phyloP scores from a whole-genome alignment of 768 basidiomycete genomes.

The Pleurotus tuber-regium region DNA sequence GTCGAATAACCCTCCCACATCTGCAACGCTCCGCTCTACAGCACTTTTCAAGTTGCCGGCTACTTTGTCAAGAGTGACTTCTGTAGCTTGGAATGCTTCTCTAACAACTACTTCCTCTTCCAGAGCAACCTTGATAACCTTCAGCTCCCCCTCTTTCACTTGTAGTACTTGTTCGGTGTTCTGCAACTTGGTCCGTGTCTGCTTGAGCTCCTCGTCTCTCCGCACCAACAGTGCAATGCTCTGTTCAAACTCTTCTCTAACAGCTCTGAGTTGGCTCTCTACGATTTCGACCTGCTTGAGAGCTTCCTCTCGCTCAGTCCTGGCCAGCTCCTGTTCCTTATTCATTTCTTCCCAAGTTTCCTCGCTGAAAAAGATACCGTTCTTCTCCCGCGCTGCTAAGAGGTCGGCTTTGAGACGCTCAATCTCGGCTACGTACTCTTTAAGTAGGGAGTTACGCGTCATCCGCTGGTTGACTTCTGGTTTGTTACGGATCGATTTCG shows the following conservation, averaged over 20 bases:
- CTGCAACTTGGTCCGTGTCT: conserved; percentile 54
- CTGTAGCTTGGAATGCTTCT: conserved; percentile 74
- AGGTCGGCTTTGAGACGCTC: conserved; percentile 90
- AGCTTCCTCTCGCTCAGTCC: conserved; percentile 80
- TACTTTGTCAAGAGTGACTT: conserved; percentile 66
- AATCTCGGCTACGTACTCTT: conserved; percentile 93
- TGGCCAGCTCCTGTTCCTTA: conserved; percentile 70
- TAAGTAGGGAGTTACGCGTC: conserved; percentile 87
- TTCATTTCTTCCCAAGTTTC: conserved; percentile 87
- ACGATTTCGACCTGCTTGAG: conserved; percentile 79
- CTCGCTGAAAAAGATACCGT: conserved; percentile 91
- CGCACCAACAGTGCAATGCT: conserved; percentile 74
- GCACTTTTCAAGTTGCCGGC: conserved; percentile 67
- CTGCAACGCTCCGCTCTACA: conserved; percentile 64
- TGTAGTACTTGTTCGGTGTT: conserved; percentile 51
- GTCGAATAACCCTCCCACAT: conserved; percentile 69
- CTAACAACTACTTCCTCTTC: conserved; percentile 81
- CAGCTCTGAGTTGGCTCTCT: conserved; percentile 75
- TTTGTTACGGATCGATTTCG: conserved; percentile 92
- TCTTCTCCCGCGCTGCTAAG: conserved; percentile 90
- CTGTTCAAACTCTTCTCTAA: conserved; percentile 91
- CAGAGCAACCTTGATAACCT: conserved; percentile 52
- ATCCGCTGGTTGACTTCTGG: conserved; percentile 95
- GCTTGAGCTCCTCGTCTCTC: conserved; percentile 72
- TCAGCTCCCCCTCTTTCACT: conserved; percentile 56